These are phyloP conservation scores for Stipa capillata DNA, from an alignment of 176 grass and related monocot species.

Conservation along the genomic window DNA sequence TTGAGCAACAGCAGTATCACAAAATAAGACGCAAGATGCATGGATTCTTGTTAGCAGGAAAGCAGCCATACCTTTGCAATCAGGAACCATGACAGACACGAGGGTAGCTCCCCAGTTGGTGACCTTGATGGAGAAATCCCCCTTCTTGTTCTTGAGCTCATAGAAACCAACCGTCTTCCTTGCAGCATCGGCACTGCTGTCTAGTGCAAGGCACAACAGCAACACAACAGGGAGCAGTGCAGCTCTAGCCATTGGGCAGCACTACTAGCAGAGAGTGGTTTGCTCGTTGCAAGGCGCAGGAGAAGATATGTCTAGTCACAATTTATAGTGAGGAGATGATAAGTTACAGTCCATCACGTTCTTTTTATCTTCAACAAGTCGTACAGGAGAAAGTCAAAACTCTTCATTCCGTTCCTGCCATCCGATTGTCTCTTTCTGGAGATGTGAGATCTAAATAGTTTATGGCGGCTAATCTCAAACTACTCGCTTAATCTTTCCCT, in stretches of 20 bases:
- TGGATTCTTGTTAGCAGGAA: neutral
- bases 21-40: neutral
- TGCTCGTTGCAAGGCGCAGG: neutral
- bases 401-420: neutral
- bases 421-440: neutral
- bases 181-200: neutral
- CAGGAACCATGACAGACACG: constrained; percentile 59
- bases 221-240: constrained; percentile 9
- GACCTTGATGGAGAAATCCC: constrained; percentile 78
- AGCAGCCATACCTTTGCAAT: constrained; percentile 41
- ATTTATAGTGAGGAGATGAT: neutral
- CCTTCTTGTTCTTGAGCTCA: constrained; percentile 40
- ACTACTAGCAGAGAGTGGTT: neutral
- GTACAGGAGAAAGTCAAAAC: neutral
- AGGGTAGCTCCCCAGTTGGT: constrained; percentile 69
- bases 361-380: neutral
- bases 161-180: constrained; percentile 52
- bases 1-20: neutral
- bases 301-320: neutral
- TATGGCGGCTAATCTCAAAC: neutral
- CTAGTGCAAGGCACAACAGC: constrained; percentile 30
- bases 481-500: neutral
- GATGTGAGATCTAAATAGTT: constrained; percentile 8
- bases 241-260: constrained; percentile 33
- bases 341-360: neutral